A percentile compares a stretch with the other conserved stretches of the same genome.
phyloP scores from a whole-genome alignment of 768 basidiomycete genomes.

The Trametes coccinea region DNA sequence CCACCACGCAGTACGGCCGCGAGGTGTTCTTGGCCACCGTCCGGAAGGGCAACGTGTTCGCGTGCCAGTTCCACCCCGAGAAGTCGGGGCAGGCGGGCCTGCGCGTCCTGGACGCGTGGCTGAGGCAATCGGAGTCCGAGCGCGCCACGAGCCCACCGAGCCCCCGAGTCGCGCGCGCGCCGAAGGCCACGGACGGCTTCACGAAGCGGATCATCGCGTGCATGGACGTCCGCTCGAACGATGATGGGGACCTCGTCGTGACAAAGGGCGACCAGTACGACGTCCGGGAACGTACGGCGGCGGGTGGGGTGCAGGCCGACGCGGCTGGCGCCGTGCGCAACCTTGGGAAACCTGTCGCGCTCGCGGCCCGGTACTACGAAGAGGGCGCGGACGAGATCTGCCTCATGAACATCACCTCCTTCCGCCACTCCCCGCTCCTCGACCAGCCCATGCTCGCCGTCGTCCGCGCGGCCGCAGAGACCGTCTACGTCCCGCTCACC shows the following conservation, averaged over 20 bases:
- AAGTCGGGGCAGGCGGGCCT: slow-evolving; percentile 92
- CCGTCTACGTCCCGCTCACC: slow-evolving; percentile 95
- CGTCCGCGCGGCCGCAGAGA: slow-evolving; percentile 84
- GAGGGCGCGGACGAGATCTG: slow-evolving; percentile 95
- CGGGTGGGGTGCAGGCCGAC: slow-evolving; percentile 35
- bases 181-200: slow-evolving; percentile 59
- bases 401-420: slow-evolving; percentile 98
- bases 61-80: slow-evolving; percentile 96
- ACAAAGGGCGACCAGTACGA: slow-evolving; percentile 99
- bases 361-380: slow-evolving; percentile 82
- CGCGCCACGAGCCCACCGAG: slow-evolving; percentile 39
- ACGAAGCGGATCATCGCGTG: slow-evolving; percentile 97
- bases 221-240: slow-evolving; percentile 96
- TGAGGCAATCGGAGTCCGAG: slow-evolving; percentile 52
- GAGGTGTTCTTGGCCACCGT: slow-evolving; percentile 89
- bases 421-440: slow-evolving; percentile 90
- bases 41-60: slow-evolving; percentile 83
- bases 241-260: slow-evolving; percentile 94
- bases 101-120: slow-evolving; percentile 76
- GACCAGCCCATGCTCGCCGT: slow-evolving; percentile 99
- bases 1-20: slow-evolving; percentile 91
- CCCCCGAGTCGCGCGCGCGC: slow-evolving; percentile 37
- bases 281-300: slow-evolving; percentile 65
- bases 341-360: slow-evolving; percentile 94
- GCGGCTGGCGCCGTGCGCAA: slow-evolving; percentile 86